A percentile compares a stretch with the other conserved stretches of the same genome.
Evolutionary conservation across 225 moss, liverwort and hornwort genomes (phyloP).

Genomic region (Lunularia cruciata): DNA sequence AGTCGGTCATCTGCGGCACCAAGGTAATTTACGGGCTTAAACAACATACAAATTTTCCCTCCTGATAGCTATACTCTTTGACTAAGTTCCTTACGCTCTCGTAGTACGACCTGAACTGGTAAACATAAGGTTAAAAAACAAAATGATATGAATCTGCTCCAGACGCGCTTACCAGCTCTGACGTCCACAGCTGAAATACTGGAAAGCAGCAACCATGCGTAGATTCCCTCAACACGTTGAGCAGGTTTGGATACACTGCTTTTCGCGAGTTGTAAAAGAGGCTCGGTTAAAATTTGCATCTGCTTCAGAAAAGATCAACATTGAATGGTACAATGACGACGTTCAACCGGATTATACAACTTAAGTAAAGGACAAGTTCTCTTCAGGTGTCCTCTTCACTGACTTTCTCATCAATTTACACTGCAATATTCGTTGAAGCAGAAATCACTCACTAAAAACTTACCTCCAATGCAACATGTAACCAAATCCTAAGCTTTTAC

Average conservation of each 20-base stretch:
- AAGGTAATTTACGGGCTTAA: neutral
- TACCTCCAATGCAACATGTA: too few species aligned
- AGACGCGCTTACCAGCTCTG: conserved; percentile 59
- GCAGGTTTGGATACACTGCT: conserved; percentile 72
- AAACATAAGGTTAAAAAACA: neutral
- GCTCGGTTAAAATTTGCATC: conserved; percentile 74
- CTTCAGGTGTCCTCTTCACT: too few species aligned
- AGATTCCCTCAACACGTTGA: conserved; percentile 84
- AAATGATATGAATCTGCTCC: neutral
- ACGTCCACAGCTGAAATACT: conserved; percentile 69
- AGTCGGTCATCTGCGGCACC: conserved; percentile 71
- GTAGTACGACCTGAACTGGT: neutral
- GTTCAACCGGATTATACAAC: too few species aligned
- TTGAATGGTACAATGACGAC: too few species aligned
- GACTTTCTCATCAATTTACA: too few species aligned
- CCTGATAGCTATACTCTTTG: neutral
- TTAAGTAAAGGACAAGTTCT: too few species aligned
- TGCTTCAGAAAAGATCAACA: conserved; percentile 31
- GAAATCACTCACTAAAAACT: too few species aligned
- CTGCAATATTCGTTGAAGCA: too few species aligned
- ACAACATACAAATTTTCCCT: neutral
- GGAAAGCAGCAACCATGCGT: conserved; percentile 71
- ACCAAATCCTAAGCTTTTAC: conserved; percentile 29
- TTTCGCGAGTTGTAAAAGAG: conserved; percentile 73
- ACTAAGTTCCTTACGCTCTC: neutral